Percentiles rank a stretch among this genome's conserved stretches.
phyloP scores from a whole-genome alignment of 2,329 filamentous ascomycete species.

The Trichothecium roseum region DNA sequence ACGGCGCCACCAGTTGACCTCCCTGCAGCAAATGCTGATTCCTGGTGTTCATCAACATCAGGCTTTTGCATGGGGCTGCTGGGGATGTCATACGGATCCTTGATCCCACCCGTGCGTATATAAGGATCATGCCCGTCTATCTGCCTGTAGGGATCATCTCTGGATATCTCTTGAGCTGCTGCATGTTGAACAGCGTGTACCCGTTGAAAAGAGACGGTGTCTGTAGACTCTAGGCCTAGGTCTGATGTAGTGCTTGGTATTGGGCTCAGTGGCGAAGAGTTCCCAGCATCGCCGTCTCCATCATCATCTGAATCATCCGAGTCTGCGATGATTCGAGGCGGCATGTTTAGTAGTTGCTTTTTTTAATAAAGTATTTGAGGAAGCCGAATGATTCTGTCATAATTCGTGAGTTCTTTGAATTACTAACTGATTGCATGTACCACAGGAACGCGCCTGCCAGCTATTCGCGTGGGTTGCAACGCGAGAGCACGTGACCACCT shows the following conservation, averaged over 20 bases:
- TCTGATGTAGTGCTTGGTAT: conserved; percentile 12
- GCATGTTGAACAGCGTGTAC: conserved; percentile 36
- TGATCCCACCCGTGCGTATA: conserved; percentile 10
- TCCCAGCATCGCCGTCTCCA: conserved; percentile 15
- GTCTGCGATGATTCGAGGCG: conserved; percentile 22
- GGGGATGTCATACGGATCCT: conserved; percentile 33
- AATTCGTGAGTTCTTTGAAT: background rate
- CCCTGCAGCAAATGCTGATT: too few species aligned
- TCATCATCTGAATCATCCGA: conserved; percentile 19
- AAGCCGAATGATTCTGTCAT: background rate
- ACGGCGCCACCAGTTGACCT: background rate
- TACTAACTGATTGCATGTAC: background rate
- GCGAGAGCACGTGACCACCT: conserved; percentile 1
- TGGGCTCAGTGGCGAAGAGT: conserved; percentile 9
- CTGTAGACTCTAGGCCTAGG: conserved; percentile 29
- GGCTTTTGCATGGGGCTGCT: conserved; percentile 24
- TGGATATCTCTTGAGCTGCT: conserved; percentile 8
- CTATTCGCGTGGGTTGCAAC: background rate
- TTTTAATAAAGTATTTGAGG: too few species aligned
- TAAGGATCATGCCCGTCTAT: background rate
- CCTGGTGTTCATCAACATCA: conserved; percentile 1
- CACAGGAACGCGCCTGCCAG: background rate
- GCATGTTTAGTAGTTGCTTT: conserved; percentile 9
- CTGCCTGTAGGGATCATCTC: background rate
- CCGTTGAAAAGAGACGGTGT: conserved; percentile 34